These are phyloP conservation scores for Lyophyllum atratum DNA, from an alignment of 768 basidiomycete genomes.

Conservation along the genomic window DNA sequence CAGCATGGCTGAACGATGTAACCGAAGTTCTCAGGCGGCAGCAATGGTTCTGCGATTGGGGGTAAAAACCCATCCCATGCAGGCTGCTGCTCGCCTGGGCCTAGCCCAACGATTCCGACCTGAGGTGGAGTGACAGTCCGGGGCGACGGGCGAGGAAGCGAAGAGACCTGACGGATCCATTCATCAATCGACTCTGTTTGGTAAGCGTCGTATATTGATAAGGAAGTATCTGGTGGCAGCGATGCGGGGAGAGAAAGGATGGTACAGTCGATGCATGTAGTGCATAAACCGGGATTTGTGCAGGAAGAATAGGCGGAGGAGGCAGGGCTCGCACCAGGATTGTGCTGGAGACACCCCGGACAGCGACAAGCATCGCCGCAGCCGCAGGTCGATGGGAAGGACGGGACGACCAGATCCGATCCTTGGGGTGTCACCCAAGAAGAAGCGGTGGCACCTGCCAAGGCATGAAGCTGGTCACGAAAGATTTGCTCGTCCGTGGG, in stretches of 20 bases:
- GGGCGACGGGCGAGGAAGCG: slow-evolving; percentile 1
- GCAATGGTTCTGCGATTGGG: slow-evolving; percentile 8
- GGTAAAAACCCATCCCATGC: slow-evolving; percentile 17
- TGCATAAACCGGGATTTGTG: slow-evolving; percentile 36
- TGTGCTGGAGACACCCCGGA: slow-evolving; percentile 65
- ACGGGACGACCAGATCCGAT: slow-evolving; percentile 22
- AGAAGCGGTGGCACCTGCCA: slow-evolving; percentile 38
- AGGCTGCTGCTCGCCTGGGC: slow-evolving; percentile 2
- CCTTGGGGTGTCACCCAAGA: slow-evolving; percentile 18
- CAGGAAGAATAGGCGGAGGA: slow-evolving; percentile 40
- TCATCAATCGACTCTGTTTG: slow-evolving; percentile 50
- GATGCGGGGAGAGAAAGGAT: slow-evolving; percentile 51
- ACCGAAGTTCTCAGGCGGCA: background rate
- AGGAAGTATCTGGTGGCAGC: slow-evolving; percentile 40
- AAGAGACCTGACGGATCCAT: slow-evolving; percentile 19
- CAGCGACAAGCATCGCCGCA: slow-evolving; percentile 68
- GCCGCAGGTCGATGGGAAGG: slow-evolving; percentile 54
- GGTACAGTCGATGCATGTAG: slow-evolving; percentile 64
- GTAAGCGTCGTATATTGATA: slow-evolving; percentile 43
- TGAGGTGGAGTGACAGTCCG: background rate
- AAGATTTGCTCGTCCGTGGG: slow-evolving; percentile 25
- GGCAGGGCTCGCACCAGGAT: slow-evolving; percentile 28
- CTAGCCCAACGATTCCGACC: background rate
- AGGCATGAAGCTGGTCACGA: slow-evolving; percentile 25
- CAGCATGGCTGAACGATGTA: slow-evolving; percentile 22